A percentile compares a stretch with the other conserved stretches of the same genome.
These are phyloP conservation scores for Debaryomyces nepalensis DNA, from an alignment of 1,139 yeast genomes.

Conservation along the genomic window DNA sequence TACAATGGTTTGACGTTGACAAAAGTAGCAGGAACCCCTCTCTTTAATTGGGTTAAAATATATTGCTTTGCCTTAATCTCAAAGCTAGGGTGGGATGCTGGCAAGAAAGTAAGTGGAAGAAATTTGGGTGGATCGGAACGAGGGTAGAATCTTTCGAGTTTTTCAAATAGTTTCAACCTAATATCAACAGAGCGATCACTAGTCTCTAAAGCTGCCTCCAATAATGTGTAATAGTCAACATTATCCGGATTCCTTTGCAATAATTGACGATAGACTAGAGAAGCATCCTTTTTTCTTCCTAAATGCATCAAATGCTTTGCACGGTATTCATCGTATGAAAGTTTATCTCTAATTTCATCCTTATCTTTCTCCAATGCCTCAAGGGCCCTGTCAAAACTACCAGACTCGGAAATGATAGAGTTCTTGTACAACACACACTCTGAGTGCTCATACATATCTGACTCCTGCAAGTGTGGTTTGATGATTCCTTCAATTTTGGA, in stretches of 20 bases:
- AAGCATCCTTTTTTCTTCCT: slow-evolving; percentile 60
- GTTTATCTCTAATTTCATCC: slow-evolving; percentile 63
- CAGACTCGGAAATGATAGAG: slow-evolving; percentile 63
- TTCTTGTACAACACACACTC: slow-evolving; percentile 81
- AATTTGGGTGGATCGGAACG: slow-evolving; percentile 79
- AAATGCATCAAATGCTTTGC: slow-evolving; percentile 60
- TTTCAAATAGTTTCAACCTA: slow-evolving; percentile 63
- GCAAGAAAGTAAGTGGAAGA: slow-evolving; percentile 75
- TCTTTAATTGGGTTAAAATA: slow-evolving; percentile 61
- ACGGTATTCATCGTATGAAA: slow-evolving; percentile 65
- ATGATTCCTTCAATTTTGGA: slow-evolving; percentile 75
- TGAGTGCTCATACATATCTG: slow-evolving; percentile 76
- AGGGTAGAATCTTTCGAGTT: slow-evolving; percentile 74
- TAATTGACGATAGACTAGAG: slow-evolving; percentile 66
- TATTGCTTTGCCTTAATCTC: slow-evolving; percentile 53
- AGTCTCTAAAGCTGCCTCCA: slow-evolving; percentile 67
- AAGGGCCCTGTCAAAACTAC: slow-evolving; percentile 68
- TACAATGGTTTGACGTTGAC: slow-evolving; percentile 84
- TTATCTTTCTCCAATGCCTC: slow-evolving; percentile 59
- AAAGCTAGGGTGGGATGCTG: slow-evolving; percentile 55
- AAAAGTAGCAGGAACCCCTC: slow-evolving; percentile 92
- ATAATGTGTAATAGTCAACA: slow-evolving; percentile 60
- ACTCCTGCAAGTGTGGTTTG: slow-evolving; percentile 65
- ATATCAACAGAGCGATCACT: slow-evolving; percentile 36
- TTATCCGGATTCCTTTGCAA: slow-evolving; percentile 89